Conservation (phyloP, 164 flowering plant genomes). For the Buxus sempervirens region DNA sequence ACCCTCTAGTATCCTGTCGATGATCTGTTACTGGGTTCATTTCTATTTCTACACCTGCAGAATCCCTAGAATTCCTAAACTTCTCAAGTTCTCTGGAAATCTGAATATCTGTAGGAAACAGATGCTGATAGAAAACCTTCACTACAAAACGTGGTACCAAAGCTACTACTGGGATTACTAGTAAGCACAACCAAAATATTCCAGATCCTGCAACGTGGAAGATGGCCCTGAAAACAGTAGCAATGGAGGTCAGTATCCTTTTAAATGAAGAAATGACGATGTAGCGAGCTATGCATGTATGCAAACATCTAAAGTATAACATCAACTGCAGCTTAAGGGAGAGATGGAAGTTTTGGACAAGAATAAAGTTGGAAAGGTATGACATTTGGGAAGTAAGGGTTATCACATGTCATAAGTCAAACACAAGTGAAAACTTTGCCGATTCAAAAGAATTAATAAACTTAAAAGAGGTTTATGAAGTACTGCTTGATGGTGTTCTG, state of each 20-base stretch:
- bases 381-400: no score
- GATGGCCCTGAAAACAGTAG: conserved; percentile 59
- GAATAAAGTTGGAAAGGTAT: neutral
- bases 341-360: neutral
- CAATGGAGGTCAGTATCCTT: neutral
- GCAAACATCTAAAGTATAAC: neutral
- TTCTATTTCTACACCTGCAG: conserved; percentile 41
- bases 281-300: neutral
- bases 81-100: conserved; percentile 83
- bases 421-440: no score
- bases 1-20: conserved; percentile 25
- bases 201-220: conserved; percentile 42
- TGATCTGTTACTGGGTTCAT: conserved; percentile 41
- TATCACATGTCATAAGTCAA: no score
- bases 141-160: conserved; percentile 77
- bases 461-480: no score
- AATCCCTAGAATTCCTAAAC: conserved; percentile 32
- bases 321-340: neutral
- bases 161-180: conserved; percentile 49
- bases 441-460: no score
- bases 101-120: conserved; percentile 63
- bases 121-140: conserved; percentile 45
- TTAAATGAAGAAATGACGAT: neutral
- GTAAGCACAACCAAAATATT: conserved; percentile 74
- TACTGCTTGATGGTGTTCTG: no score